phyloP scores from a whole-genome alignment of 1,284 basidiomycete genomes.

The Trametes pubescens region DNA sequence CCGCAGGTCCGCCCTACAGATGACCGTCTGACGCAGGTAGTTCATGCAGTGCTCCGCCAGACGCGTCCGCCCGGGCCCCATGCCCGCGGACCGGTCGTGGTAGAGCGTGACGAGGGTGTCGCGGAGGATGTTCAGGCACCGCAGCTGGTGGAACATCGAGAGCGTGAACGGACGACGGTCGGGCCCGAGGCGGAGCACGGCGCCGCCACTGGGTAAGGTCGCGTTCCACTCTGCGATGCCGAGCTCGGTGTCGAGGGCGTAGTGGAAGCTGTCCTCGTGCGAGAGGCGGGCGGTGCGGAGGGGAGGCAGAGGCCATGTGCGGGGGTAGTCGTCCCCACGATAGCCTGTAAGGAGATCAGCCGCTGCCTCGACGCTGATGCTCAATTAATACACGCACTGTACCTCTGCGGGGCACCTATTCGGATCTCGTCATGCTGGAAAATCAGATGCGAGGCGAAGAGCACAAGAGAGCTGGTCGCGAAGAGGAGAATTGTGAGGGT shows the following conservation, averaged over 20 bases:
- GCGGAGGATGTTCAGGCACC: slow-evolving; percentile 34
- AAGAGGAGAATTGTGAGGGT: background rate
- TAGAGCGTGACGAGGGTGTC: slow-evolving; percentile 17
- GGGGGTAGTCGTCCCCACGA: slow-evolving; percentile 22
- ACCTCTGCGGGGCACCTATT: too few relatives aligned
- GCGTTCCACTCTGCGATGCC: slow-evolving; percentile 25
- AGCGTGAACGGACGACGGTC: slow-evolving; percentile 28
- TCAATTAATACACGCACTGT: background rate
- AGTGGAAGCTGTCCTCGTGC: slow-evolving; percentile 28
- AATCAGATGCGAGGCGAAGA: background rate
- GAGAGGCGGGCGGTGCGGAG: slow-evolving; percentile 21
- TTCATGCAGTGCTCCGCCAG: slow-evolving; percentile 28
- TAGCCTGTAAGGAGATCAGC: slow-evolving; percentile 14
- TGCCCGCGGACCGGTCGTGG: slow-evolving; percentile 2
- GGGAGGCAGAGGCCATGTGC: slow-evolving; percentile 20
- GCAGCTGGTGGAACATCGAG: slow-evolving; percentile 34
- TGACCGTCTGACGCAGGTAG: slow-evolving; percentile 26
- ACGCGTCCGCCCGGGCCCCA: background rate
- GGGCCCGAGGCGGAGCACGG: slow-evolving; percentile 25
- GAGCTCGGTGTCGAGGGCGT: slow-evolving; percentile 22
- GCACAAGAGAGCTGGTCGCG: background rate
- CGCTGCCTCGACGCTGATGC: background rate
- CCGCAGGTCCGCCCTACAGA: slow-evolving; percentile 18
- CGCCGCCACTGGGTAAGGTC: slow-evolving; percentile 21
- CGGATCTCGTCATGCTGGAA: too few relatives aligned